Percentiles rank a stretch among this genome's conserved stretches.
Conservation (phyloP, 148 eudicot species). For the Rhododendron mucronatum region DNA sequence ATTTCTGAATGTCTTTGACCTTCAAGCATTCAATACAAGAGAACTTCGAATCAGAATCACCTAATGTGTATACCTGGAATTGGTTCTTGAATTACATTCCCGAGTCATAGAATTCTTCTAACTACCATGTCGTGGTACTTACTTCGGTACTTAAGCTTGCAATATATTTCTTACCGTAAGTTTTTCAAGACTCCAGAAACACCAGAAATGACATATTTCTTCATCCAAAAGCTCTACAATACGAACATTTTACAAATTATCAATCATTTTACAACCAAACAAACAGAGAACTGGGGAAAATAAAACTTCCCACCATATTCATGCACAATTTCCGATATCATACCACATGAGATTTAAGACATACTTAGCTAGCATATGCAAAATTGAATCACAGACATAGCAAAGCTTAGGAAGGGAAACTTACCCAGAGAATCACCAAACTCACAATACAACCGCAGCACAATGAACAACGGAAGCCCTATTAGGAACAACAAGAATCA, state of each 20-base stretch:
- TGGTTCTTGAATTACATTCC: neutral
- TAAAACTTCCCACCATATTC: neutral
- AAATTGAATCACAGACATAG: neutral
- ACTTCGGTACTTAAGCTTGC: neutral
- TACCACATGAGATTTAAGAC: neutral
- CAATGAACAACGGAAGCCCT: constrained; percentile 67
- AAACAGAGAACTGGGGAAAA: neutral
- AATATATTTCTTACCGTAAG: neutral
- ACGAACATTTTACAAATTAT: neutral
- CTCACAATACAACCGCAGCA: constrained; percentile 48
- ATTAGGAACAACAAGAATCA: constrained; percentile 45
- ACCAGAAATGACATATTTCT: neutral
- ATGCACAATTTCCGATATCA: neutral
- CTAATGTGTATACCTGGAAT: neutral
- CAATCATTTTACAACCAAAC: neutral
- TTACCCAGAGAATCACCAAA: neutral
- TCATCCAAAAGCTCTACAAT: neutral
- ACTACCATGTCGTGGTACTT: neutral
- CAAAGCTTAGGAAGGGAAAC: neutral
- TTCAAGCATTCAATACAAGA: neutral
- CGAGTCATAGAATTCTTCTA: neutral
- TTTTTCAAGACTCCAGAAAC: neutral
- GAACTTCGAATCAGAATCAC: neutral
- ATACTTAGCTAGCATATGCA: neutral
- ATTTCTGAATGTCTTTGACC: neutral